These are phyloP conservation scores for Miscanthus lutarioriparius DNA, from an alignment of 176 grass and related monocot genomes.

Conservation along the genomic window DNA sequence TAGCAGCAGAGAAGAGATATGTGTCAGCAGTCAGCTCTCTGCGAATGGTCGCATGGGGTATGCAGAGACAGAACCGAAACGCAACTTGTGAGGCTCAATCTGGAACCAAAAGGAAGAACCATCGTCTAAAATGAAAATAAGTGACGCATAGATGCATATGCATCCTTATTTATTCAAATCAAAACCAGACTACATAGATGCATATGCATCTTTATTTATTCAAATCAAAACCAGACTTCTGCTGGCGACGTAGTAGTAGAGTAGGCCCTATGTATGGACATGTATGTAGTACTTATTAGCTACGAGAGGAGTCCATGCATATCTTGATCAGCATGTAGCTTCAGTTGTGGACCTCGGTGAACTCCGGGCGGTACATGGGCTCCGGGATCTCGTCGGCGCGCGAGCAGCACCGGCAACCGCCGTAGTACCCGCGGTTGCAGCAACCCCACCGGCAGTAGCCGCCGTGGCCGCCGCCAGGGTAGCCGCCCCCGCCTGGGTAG, in stretches of 20 bases:
- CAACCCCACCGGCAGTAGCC: conserved; percentile 42
- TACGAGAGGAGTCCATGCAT: too few relatives aligned
- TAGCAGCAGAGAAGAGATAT: background rate
- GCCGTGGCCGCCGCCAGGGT: conserved; percentile 31
- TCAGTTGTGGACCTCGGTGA: conserved; percentile 38
- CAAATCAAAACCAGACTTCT: background rate
- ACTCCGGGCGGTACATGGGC: conserved; percentile 59
- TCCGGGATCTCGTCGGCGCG: conserved; percentile 53
- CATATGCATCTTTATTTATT: background rate
- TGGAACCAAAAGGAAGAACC: background rate
- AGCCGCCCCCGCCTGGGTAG: conserved; percentile 30
- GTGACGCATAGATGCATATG: background rate
- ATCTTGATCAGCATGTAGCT: background rate
- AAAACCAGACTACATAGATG: background rate
- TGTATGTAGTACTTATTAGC: too few relatives aligned
- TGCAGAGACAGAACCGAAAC: background rate
- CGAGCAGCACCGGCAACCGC: conserved; percentile 62
- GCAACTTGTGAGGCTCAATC: background rate
- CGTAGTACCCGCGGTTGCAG: conserved; percentile 41
- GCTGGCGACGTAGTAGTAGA: background rate
- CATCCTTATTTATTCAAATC: background rate
- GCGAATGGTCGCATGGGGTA: background rate
- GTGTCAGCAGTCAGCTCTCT: background rate
- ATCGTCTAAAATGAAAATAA: background rate
- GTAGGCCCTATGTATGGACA: background rate